A percentile compares a stretch with the other conserved stretches of the same genome.
Evolutionary conservation across 2,329 filamentous ascomycete species (phyloP).

Genomic region (Cladophialophora immunda): DNA sequence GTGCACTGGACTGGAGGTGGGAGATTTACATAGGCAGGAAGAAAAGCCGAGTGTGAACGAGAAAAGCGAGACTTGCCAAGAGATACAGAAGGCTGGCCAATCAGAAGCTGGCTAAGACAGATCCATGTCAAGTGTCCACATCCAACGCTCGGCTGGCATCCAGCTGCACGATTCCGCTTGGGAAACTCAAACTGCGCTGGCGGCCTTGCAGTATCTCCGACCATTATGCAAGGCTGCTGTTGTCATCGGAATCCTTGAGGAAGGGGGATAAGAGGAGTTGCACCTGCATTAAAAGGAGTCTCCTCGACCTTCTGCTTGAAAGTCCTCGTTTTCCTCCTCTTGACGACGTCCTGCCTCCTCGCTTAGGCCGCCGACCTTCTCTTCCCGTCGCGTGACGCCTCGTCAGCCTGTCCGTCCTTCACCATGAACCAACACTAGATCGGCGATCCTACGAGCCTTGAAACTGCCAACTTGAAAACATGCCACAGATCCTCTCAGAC

Average conservation of each 20-base stretch:
- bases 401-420: slow-evolving; percentile 3
- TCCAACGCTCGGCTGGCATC: neutral
- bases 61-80: slow-evolving; percentile 5
- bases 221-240: slow-evolving; percentile 20
- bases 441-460: slow-evolving; percentile 6
- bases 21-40: neutral
- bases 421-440: slow-evolving; percentile 17
- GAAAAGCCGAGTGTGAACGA: neutral
- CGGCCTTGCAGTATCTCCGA: slow-evolving; percentile 26
- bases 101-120: neutral
- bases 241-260: slow-evolving; percentile 10
- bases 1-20: neutral
- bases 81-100: neutral
- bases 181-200: slow-evolving; percentile 9
- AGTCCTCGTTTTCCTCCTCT: neutral
- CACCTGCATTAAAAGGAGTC: neutral
- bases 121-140: slow-evolving; percentile 1
- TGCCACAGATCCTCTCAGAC: slow-evolving; percentile 6
- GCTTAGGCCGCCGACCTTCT: neutral
- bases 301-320: neutral
- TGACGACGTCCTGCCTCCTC: neutral
- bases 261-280: neutral
- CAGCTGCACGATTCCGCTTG: slow-evolving; percentile 18
- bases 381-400: slow-evolving; percentile 18
- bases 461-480: slow-evolving; percentile 13